These are phyloP conservation scores for Abrus precatorius DNA, from an alignment of 306 rosid species.

Conservation along the genomic window DNA sequence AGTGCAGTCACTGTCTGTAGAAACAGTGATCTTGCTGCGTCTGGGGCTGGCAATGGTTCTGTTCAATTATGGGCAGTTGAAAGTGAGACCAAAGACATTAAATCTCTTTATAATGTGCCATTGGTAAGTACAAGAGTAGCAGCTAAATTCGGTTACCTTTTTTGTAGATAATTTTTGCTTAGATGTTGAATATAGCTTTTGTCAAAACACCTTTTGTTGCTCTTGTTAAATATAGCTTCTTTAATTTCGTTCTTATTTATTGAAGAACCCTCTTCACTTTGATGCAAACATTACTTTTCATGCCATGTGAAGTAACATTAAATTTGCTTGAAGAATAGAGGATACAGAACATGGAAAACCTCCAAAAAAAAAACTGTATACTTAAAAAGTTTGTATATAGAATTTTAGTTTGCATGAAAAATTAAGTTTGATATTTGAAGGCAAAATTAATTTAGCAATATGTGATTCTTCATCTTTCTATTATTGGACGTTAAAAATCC, in stretches of 20 bases:
- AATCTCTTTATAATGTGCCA: conserved; percentile 68
- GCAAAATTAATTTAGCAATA: conserved; percentile 1
- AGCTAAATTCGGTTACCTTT: conserved; percentile 11
- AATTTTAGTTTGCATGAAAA: conserved; percentile 3
- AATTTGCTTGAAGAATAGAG: neutral
- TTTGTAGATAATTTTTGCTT: neutral
- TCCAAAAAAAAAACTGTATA: neutral
- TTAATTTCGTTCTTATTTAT: conserved; percentile 8
- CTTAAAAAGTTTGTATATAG: neutral
- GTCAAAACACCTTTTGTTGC: neutral
- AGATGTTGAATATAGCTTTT: conserved; percentile 22
- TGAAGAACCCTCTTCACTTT: neutral
- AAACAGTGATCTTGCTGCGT: conserved; percentile 92
- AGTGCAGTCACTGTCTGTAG: conserved; percentile 81
- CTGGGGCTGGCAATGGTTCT: conserved; percentile 94
- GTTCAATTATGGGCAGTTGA: conserved; percentile 81
- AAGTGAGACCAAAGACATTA: conserved; percentile 70
- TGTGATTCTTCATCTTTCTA: neutral
- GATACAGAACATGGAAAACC: neutral
- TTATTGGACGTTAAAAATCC: conserved; percentile 14
- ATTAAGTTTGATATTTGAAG: conserved; percentile 4
- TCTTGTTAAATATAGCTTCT: conserved; percentile 13
- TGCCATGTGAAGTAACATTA: neutral
- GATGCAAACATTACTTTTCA: neutral
- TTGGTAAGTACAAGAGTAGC: conserved; percentile 72